phyloP scores from a whole-genome alignment of 495 filamentous ascomycete species.

The Echria macrotheca region DNA sequence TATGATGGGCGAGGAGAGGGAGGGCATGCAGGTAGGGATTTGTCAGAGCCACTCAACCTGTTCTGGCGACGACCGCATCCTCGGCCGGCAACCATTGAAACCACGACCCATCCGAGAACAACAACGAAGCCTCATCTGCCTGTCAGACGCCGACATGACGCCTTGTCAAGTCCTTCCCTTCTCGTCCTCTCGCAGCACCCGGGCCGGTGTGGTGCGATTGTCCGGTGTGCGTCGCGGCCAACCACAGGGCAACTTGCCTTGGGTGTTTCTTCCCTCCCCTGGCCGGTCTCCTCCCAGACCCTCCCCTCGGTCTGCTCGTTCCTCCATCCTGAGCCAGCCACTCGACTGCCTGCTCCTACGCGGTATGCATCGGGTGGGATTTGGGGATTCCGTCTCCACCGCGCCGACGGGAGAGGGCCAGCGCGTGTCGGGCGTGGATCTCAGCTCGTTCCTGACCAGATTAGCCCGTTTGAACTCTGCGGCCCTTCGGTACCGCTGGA shows the following conservation, averaged over 20 bases:
- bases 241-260: neutral
- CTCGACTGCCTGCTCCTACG: no score
- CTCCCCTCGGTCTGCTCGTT: neutral
- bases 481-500: slow-evolving; percentile 11
- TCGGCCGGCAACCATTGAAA: slow-evolving; percentile 8
- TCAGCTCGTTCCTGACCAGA: slow-evolving; percentile 5
- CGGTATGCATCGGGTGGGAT: no score
- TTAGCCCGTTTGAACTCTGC: neutral
- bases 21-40: slow-evolving; percentile 7
- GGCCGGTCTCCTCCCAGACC: neutral
- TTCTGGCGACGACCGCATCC: slow-evolving; percentile 6
- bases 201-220: neutral
- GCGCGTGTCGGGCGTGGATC: slow-evolving; percentile 7
- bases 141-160: neutral
- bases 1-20: slow-evolving; percentile 7
- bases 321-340: slow-evolving; percentile 1
- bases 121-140: slow-evolving; percentile 5
- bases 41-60: slow-evolving; percentile 6
- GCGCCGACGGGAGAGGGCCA: no score
- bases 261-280: neutral
- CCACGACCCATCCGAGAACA: neutral
- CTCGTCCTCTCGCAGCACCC: neutral
- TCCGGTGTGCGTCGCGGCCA: neutral
- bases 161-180: neutral
- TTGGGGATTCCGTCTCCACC: no score